Evolutionary conservation across 768 basidiomycete species (phyloP), one percentile per base, ranked within the genome.

Genomic region (Asterophora lycoperdoides): DNA sequence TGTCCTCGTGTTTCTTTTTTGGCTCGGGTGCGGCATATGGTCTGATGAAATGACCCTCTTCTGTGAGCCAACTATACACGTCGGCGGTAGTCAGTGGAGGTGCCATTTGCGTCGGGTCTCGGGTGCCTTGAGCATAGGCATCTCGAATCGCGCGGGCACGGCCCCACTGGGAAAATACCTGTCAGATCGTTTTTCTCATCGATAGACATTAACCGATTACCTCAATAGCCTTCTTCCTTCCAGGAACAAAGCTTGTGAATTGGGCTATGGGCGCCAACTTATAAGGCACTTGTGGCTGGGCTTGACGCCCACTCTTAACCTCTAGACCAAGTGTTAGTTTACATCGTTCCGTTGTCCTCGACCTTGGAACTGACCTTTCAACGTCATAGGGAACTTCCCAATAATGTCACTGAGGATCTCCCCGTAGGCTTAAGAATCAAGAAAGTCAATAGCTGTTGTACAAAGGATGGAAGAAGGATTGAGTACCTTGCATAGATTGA

Each of bases 211-310:
- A 15, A 9, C 6, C 32, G 46, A 64, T 48, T 54, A 77, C 78
- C 63, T 78, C 76, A 11, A 80, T 76, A 3, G 77, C 77, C 59
- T 79, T 78, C 46, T 72, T 65, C 47, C 78, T 66, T 17, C 79
- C 79, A 26, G 65, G 43, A 15, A 72, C 56, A 5, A 78, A 59
- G 29, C 51, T 56, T 20, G 64, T 64, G 32, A 76, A 70, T 44
- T 74, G 65, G 7, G 60, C 56, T 15, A 59, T 65, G 5, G 66
- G 44, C 5, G 66, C 70, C 4, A 77, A 58, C 46, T 54, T 71
- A 49, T 80, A 79, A 2, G 76, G 71, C 7, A 75, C 44, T 30
- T 54, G 52, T 7, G 58, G 54, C 26, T 46, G 37, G n/a, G 51
- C 55, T 40, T 55, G 54, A 26, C 58, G 59, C 42, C 53, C 53